phyloP scores from a whole-genome alignment of 176 grass and related monocot species.

The Thinopyrum elongatum region DNA sequence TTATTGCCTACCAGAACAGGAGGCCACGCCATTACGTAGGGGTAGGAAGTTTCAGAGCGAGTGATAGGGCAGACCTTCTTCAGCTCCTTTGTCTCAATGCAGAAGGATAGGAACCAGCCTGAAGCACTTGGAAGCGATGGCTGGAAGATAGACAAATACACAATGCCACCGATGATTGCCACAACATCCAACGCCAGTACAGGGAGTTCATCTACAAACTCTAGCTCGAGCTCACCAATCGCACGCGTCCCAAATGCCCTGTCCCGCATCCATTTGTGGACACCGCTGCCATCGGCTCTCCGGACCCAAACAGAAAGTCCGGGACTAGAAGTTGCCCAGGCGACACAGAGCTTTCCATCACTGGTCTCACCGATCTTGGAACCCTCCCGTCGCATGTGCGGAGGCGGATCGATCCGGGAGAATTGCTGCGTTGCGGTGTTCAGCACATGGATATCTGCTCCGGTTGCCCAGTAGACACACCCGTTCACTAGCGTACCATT shows the following conservation, averaged over 20 bases:
- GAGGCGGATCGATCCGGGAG: background rate
- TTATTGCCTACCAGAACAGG: background rate
- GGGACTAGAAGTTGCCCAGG: background rate
- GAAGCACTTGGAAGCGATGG: background rate
- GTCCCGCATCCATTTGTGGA: background rate
- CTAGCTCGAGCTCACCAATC: background rate
- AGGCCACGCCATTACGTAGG: slow-evolving; percentile 4
- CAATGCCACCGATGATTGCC: background rate
- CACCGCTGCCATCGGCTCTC: background rate
- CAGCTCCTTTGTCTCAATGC: background rate
- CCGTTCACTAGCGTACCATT: background rate
- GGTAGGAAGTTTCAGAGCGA: background rate
- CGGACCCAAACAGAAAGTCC: background rate
- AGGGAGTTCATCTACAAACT: background rate
- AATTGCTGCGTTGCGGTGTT: background rate
- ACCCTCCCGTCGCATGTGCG: background rate
- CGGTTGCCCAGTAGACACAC: background rate
- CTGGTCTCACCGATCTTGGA: background rate
- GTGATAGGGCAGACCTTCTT: background rate
- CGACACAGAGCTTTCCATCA: background rate
- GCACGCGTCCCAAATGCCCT: background rate
- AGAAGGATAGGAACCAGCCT: background rate
- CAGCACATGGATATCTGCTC: background rate
- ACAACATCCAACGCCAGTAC: background rate
- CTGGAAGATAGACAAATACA: background rate